These are phyloP conservation scores for Leishmania tarentolae DNA, from an alignment of 208 protist genomes.

Conservation along the genomic window DNA sequence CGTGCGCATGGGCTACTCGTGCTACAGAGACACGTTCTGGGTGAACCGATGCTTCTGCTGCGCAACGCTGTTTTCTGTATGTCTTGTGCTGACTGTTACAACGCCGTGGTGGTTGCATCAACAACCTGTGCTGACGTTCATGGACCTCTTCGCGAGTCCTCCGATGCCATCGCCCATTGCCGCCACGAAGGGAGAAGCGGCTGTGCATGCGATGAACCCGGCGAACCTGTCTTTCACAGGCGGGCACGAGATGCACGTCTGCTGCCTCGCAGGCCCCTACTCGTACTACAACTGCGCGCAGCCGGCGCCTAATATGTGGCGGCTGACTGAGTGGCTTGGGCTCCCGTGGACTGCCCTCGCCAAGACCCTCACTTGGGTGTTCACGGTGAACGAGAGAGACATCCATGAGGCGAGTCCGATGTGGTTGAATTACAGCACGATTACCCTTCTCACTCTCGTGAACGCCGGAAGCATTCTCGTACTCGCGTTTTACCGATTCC, in stretches of 20 bases:
- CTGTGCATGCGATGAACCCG: background rate
- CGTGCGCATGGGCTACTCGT: constrained; percentile 48
- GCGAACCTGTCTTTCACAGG: constrained; percentile 34
- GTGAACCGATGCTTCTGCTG: constrained; percentile 30
- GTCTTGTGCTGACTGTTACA: constrained; percentile 23
- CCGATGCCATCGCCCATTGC: background rate
- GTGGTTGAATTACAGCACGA: constrained; percentile 40
- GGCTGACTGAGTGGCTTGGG: constrained; percentile 41
- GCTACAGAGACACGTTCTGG: constrained; percentile 44
- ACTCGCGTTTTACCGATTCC: constrained; percentile 41
- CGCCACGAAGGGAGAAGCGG: background rate
- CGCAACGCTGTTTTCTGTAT: constrained; percentile 13
- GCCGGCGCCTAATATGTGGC: constrained; percentile 38
- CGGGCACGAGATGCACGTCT: constrained; percentile 21
- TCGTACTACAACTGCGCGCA: constrained; percentile 28
- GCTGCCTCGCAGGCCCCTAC: constrained; percentile 19
- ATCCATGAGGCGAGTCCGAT: constrained; percentile 24
- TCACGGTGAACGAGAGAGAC: constrained; percentile 11
- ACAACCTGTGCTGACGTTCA: constrained; percentile 30
- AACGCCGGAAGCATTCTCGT: constrained; percentile 29
- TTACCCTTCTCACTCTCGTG: constrained; percentile 22
- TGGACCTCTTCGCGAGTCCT: constrained; percentile 37
- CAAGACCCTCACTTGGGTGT: constrained; percentile 19
- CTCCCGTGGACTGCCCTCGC: constrained; percentile 34
- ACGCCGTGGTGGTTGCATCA: constrained; percentile 35